Conservation (phyloP, 2,329 filamentous ascomycete genomes). For the Didymellaceae sp. region DNA sequence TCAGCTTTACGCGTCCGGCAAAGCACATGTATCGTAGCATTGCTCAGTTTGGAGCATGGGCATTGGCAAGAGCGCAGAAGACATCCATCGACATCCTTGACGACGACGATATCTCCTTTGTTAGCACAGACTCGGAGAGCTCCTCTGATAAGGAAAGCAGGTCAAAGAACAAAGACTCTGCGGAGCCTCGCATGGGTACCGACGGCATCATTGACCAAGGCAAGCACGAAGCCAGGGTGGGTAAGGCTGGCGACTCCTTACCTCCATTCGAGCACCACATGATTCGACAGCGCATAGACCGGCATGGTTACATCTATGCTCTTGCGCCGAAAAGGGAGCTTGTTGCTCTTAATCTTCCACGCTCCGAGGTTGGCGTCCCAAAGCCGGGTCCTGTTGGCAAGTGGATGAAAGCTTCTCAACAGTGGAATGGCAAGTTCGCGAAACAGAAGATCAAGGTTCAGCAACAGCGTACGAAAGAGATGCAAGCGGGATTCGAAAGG, state of each 20-base stretch:
- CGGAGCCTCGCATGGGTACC: conserved; percentile 26
- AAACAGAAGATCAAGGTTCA: conserved; percentile 74
- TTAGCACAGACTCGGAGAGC: conserved; percentile 62
- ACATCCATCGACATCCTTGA: conserved; percentile 80
- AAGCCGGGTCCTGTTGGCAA: conserved; percentile 81
- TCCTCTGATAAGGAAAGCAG: conserved; percentile 20
- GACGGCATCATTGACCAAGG: conserved; percentile 24
- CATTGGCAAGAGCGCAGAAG: conserved; percentile 80
- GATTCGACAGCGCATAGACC: conserved; percentile 87
- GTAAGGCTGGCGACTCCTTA: conserved; percentile 84
- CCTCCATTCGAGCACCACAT: conserved; percentile 83
- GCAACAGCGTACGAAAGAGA: conserved; percentile 74
- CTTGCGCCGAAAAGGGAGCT: conserved; percentile 71
- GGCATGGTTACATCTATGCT: conserved; percentile 75
- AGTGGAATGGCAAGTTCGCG: conserved; percentile 77
- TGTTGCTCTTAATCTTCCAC: conserved; percentile 68
- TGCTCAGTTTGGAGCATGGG: conserved; percentile 93
- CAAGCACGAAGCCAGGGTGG: conserved; percentile 57
- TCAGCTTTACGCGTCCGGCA: conserved; percentile 95
- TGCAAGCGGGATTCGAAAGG: conserved; percentile 72
- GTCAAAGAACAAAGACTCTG: conserved; percentile 18
- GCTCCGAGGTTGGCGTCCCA: conserved; percentile 74
- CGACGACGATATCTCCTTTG: conserved; percentile 77
- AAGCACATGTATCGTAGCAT: conserved; percentile 95
- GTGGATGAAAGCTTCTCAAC: conserved; percentile 77